These are phyloP conservation scores for Plasmodium malariae DNA, from an alignment of 169 alveolate species.

Conservation along the genomic window DNA sequence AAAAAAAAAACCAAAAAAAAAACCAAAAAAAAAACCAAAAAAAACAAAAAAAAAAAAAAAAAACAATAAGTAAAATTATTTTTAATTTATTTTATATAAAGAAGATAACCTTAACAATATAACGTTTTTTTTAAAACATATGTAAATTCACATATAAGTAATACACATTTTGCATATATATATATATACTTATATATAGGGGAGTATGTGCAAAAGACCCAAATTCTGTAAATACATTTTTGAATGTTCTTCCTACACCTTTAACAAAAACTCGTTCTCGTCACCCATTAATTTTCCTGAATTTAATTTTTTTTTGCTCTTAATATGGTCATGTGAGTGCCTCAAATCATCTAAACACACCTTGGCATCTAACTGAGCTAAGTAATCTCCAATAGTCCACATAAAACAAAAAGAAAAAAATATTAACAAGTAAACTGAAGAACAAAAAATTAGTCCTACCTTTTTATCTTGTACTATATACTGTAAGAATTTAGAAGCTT, in stretches of 20 bases:
- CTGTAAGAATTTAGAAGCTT: slow-evolving; percentile 64
- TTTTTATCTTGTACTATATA: slow-evolving; percentile 53
- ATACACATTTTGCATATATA: neutral
- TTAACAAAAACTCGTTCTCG: slow-evolving; percentile 42
- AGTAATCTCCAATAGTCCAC: slow-evolving; percentile 76
- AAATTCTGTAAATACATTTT: neutral
- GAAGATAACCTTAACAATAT: too few relatives aligned
- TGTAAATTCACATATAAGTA: neutral
- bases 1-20: too few relatives aligned
- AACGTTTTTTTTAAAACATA: neutral
- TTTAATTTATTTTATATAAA: too few relatives aligned
- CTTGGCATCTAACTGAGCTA: slow-evolving; percentile 68
- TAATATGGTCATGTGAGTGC: slow-evolving; percentile 41
- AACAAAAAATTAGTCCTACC: slow-evolving; percentile 54
- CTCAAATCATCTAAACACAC: slow-evolving; percentile 65
- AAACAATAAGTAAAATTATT: too few relatives aligned
- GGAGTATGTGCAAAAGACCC: too few relatives aligned
- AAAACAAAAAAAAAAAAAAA: too few relatives aligned
- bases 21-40: too few relatives aligned
- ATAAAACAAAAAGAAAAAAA: slow-evolving; percentile 74
- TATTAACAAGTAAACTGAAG: slow-evolving; percentile 41
- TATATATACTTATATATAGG: neutral
- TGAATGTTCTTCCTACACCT: slow-evolving; percentile 15
- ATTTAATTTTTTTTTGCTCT: slow-evolving; percentile 39
- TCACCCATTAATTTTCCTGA: neutral